These are phyloP conservation scores for Candida ortonii DNA, from an alignment of 805 yeast species.

Conservation along the genomic window DNA sequence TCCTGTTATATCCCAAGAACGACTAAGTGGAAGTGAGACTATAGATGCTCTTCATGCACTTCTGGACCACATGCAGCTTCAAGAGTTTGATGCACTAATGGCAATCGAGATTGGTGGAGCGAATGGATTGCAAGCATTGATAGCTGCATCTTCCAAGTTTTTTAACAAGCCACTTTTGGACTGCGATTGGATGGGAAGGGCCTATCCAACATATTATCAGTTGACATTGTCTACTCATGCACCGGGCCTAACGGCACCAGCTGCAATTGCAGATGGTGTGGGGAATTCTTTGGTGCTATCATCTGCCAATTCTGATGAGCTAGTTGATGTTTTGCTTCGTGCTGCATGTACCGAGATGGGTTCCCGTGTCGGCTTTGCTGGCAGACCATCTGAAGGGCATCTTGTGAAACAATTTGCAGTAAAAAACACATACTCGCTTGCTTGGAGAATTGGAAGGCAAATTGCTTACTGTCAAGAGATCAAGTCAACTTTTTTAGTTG, in stretches of 20 bases:
- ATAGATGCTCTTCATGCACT: slow-evolving; percentile 29
- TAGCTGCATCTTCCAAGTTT: slow-evolving; percentile 17
- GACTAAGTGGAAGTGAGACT: slow-evolving; percentile 38
- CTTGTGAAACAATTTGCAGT: slow-evolving; percentile 16
- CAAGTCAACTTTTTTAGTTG: slow-evolving; percentile 33
- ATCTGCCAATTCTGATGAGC: slow-evolving; percentile 29
- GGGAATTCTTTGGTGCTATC: slow-evolving; percentile 37
- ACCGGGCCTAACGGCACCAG: slow-evolving; percentile 18
- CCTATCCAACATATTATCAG: slow-evolving; percentile 43
- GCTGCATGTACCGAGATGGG: slow-evolving; percentile 43
- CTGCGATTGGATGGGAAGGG: slow-evolving; percentile 47
- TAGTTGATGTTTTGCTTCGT: slow-evolving; percentile 37
- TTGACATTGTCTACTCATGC: slow-evolving; percentile 32
- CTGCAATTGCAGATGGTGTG: slow-evolving; percentile 35
- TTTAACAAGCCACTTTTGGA: slow-evolving; percentile 32
- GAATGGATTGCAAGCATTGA: slow-evolving; percentile 36
- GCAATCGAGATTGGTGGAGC: slow-evolving; percentile 44
- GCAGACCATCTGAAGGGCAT: slow-evolving; percentile 20
- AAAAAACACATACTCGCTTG: slow-evolving; percentile 33
- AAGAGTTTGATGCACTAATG: slow-evolving; percentile 32
- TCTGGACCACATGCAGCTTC: slow-evolving; percentile 22
- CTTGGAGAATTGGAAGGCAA: slow-evolving; percentile 48
- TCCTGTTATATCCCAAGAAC: slow-evolving; percentile 44
- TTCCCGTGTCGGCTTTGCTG: slow-evolving; percentile 34
- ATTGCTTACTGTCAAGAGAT: slow-evolving; percentile 35